phyloP scores from a whole-genome alignment of 2,329 filamentous ascomycete species.

The Colletotrichum siamense region DNA sequence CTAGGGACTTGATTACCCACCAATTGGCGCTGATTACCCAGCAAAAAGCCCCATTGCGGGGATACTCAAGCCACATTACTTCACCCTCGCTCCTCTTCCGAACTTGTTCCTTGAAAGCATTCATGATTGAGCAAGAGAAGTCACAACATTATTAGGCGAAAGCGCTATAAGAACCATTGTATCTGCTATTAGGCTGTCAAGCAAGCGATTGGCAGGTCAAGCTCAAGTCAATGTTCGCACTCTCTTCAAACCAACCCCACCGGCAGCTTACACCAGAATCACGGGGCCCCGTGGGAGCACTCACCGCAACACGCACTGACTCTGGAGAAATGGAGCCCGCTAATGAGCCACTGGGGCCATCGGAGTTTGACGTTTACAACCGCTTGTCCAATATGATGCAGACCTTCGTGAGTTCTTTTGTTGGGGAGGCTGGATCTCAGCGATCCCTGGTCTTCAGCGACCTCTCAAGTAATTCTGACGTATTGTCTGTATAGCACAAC shows the following conservation, averaged over 20 bases:
- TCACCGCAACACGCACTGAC: not conserved
- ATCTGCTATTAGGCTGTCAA: not conserved
- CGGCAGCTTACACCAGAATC: not conserved
- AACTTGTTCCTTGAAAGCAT: not conserved
- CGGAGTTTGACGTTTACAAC: conserved; percentile 75
- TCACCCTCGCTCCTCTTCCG: not conserved
- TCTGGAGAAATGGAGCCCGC: not conserved
- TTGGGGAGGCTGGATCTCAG: not conserved
- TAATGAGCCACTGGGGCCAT: conserved; percentile 65
- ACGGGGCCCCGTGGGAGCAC: not conserved
- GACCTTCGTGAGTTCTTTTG: conserved; percentile 59
- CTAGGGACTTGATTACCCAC: not conserved
- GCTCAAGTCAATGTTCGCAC: not conserved
- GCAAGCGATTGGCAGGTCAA: not conserved
- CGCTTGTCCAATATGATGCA: conserved; percentile 77
- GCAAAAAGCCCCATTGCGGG: not conserved
- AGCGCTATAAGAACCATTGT: not conserved
- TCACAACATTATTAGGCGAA: not conserved
- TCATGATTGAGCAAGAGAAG: not conserved
- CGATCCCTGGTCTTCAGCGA: not conserved
- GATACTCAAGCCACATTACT: not conserved
- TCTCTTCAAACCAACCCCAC: not conserved
- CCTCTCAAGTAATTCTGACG: not conserved
- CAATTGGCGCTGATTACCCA: not conserved
- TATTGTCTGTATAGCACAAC: conserved; percentile 62